Percentiles rank a stretch among this genome's conserved stretches.
phyloP scores from a whole-genome alignment of 768 basidiomycete genomes.

The Suillus tomentosus region DNA sequence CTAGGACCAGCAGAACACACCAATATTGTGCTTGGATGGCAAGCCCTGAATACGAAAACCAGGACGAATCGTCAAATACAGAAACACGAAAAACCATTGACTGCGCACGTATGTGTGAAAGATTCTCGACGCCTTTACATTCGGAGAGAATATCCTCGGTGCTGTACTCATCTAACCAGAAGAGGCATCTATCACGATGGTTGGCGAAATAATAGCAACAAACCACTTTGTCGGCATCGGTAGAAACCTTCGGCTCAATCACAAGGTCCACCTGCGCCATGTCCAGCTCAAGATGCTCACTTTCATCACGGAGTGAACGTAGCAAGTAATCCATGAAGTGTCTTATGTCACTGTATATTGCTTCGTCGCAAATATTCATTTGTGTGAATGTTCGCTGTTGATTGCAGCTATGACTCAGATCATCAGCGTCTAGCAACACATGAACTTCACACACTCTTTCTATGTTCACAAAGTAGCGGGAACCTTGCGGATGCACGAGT shows the following conservation, averaged over 20 bases:
- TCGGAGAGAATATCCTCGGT: constrained; percentile 33
- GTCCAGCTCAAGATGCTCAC: constrained; percentile 26
- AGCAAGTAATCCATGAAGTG: constrained; percentile 31
- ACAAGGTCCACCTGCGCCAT: constrained; percentile 42
- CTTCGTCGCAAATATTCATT: constrained; percentile 46
- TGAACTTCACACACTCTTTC: not conserved
- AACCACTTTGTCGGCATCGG: constrained; percentile 18
- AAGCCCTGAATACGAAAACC: constrained; percentile 27
- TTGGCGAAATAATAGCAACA: constrained; percentile 56
- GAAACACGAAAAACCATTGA: not conserved
- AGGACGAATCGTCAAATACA: not conserved
- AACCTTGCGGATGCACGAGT: constrained; percentile 16
- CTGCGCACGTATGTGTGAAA: constrained; percentile 28
- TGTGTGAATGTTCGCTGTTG: constrained; percentile 56
- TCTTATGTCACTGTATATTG: constrained; percentile 35
- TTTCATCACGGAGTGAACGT: constrained; percentile 17
- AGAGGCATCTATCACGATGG: constrained; percentile 46
- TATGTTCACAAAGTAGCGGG: not conserved
- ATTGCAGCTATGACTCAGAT: not conserved
- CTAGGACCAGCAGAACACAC: constrained; percentile 19
- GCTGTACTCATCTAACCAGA: constrained; percentile 52
- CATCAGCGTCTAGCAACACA: not conserved
- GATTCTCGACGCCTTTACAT: constrained; percentile 23
- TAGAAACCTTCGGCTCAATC: constrained; percentile 39
- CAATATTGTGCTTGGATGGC: constrained; percentile 42